Evolutionary conservation across 441 rosid genomes (phyloP), one percentile per base, ranked within the genome.

Genomic region (Croton setiger): DNA sequence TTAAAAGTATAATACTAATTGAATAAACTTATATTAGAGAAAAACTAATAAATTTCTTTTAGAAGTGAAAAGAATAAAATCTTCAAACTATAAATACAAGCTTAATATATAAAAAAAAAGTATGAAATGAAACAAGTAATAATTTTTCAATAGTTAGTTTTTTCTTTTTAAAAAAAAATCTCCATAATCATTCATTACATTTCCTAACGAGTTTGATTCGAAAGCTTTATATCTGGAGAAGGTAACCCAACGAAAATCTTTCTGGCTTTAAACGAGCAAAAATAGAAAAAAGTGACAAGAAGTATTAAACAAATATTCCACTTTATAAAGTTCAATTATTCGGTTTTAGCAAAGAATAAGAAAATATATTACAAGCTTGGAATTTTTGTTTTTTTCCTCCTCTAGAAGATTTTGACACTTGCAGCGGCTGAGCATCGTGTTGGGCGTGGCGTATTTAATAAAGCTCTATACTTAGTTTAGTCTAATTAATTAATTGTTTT

Each of bases 381-480:
- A 0, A 4, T 52, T n/a, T 53, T 53, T 20, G 33, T 21, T 53
- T 21, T 41, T 41, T 4, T 11, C 39, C 23, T 67, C 27, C 23
- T 67, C 70, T 67, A 67, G 70, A 67, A 54, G 52, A 55, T 4
- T 1, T 27, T 67, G 71, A 67, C 71, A 67, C 9, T 66, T 52
- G 7, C 47, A 54, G 10, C 1, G 7, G 39, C 23, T 53, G 36
- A 0, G 5, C 31, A 41, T 41, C 35, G 55, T 21, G 51, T 15
- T 66, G 9, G n/a, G 20, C 21, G 33, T 54, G 53, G 48, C 12
- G 23, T 17, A 15, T 23, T 23, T 60, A 45, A 45, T 27, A 12
- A 21, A 20, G 2, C 3, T 4, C 3, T 8, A 20, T 18, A 5
- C 0, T 21, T n/a, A 51, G 54, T 51, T 17, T 2, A 11, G 11